Evolutionary conservation across 208 protist species (phyloP).

Genomic region (Trypanosoma rangeli): DNA sequence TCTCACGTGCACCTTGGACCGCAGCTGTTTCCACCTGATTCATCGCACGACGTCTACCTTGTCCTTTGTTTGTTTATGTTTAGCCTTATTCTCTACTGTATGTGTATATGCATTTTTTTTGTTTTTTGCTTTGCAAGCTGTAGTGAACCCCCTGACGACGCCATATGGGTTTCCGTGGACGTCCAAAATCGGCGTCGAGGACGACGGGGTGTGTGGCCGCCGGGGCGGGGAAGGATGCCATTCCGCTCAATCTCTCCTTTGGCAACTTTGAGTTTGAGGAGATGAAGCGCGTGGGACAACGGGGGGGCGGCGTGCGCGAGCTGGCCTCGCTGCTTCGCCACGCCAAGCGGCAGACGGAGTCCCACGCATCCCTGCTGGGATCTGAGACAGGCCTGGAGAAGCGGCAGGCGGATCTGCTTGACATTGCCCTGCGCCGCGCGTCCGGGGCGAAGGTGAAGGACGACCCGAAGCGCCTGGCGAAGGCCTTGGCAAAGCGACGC

Average conservation of each 20-base stretch:
- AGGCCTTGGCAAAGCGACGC: constrained; percentile 67
- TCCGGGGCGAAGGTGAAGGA: constrained; percentile 72
- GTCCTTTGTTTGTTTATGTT: neutral
- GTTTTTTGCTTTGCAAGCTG: neutral
- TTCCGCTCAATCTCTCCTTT: constrained; percentile 71
- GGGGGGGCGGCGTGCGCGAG: constrained; percentile 78
- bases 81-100: neutral
- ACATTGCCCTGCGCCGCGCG: constrained; percentile 56
- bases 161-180: constrained; percentile 4
- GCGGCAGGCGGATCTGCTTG: constrained; percentile 59
- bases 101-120: neutral
- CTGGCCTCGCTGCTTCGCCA: constrained; percentile 53
- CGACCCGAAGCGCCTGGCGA: constrained; percentile 58
- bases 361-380: constrained; percentile 44
- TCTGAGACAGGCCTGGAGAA: constrained; percentile 37
- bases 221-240: constrained; percentile 29
- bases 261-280: constrained; percentile 84
- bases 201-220: neutral
- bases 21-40: neutral
- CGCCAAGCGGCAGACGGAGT: constrained; percentile 37
- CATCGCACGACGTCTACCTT: neutral
- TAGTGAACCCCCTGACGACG: neutral
- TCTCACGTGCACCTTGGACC: no score
- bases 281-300: constrained; percentile 58
- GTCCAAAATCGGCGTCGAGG: neutral